These are phyloP conservation scores for Edaphochlamys debaryana DNA, from an alignment of 139 green algal species.

Conservation along the genomic window DNA sequence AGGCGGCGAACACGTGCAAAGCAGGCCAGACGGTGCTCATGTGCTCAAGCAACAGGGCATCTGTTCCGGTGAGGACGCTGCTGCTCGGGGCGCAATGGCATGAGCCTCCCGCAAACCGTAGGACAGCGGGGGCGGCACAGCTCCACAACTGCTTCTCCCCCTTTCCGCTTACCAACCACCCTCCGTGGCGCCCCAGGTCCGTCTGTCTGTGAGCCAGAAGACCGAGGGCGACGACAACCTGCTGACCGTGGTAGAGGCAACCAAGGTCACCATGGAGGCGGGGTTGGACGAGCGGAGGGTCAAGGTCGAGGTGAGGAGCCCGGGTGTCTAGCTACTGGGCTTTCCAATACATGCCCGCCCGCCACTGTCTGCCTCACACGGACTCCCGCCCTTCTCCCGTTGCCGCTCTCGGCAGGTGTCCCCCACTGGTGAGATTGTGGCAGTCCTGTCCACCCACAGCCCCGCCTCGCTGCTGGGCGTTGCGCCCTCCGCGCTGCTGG, in stretches of 20 bases:
- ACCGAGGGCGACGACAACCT: background rate
- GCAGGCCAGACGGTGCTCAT: constrained; percentile 15
- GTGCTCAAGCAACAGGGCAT: constrained; percentile 29
- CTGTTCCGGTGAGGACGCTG: constrained; percentile 8
- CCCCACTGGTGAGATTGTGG: constrained; percentile 16
- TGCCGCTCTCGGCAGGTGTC: constrained; percentile 16
- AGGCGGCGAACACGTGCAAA: constrained; percentile 41
- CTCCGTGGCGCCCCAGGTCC: too few relatives aligned
- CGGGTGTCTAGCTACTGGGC: background rate
- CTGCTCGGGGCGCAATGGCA: too few relatives aligned
- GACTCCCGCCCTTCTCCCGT: constrained; percentile 30
- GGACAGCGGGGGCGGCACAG: too few relatives aligned
- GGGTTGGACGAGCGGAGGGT: too few relatives aligned
- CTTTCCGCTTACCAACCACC: too few relatives aligned
- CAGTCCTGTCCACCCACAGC: constrained; percentile 13
- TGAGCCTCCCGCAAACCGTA: too few relatives aligned
- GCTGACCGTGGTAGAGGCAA: background rate
- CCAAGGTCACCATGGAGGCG: background rate
- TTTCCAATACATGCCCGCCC: background rate
- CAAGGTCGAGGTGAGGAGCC: background rate
- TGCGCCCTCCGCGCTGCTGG: background rate
- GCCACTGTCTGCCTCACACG: background rate
- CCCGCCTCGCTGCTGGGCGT: constrained; percentile 35
- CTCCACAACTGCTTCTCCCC: too few relatives aligned
- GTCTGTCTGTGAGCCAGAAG: constrained; percentile 23